These are phyloP conservation scores for Tulasnella calospora DNA, from an alignment of 768 basidiomycete species.

Conservation along the genomic window DNA sequence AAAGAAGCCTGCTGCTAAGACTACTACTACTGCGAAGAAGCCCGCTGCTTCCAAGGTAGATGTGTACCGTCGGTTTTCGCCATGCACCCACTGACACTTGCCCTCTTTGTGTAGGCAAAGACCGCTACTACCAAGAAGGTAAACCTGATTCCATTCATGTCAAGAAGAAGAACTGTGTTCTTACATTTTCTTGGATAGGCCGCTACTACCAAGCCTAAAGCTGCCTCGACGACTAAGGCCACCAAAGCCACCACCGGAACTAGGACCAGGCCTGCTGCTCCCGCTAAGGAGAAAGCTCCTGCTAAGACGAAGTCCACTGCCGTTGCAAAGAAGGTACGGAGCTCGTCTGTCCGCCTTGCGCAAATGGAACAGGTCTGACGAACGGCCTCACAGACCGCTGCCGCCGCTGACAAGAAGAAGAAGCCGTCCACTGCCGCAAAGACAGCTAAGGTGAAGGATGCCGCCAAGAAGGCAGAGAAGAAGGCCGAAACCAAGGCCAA, in stretches of 20 bases:
- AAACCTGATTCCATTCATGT: background rate
- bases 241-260: conserved; percentile 1
- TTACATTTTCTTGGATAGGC: background rate
- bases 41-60: conserved; percentile 27
- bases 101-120: background rate
- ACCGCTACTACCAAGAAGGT: conserved; percentile 1
- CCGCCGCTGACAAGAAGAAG: conserved; percentile 3
- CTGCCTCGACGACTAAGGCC: conserved; percentile 2
- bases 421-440: conserved; percentile 14
- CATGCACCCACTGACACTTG: background rate
- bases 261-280: background rate
- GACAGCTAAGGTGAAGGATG: conserved; percentile 11
- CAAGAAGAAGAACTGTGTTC: background rate
- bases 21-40: conserved; percentile 31
- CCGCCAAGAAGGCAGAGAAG: conserved; percentile 16
- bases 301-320: background rate
- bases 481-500: conserved; percentile 17
- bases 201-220: conserved; percentile 1
- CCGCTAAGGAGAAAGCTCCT: conserved; percentile 1
- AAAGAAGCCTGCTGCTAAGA: conserved; percentile 36
- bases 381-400: background rate
- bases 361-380: background rate
- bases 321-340: conserved; percentile 15
- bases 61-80: background rate
- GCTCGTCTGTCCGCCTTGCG: background rate